phyloP scores from a whole-genome alignment of 345 rosid genomes.

The Linum tenue region DNA sequence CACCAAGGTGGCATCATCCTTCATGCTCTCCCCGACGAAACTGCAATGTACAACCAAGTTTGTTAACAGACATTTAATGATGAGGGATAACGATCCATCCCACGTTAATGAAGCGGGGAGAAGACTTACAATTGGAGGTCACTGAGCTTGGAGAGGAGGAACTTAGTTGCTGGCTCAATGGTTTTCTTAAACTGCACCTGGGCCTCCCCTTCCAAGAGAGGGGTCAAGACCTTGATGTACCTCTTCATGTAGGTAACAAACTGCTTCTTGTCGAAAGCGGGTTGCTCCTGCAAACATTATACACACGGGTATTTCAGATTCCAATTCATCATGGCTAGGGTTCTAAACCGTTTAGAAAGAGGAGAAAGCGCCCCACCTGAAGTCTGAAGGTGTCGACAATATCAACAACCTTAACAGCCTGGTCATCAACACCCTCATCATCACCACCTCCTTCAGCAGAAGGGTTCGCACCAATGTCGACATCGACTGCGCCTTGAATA shows the following conservation, averaged over 20 bases:
- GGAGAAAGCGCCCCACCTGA: constrained; percentile 40
- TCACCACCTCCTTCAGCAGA: constrained; percentile 83
- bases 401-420: constrained; percentile 73
- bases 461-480: constrained; percentile 93
- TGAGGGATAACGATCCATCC: neutral
- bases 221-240: constrained; percentile 61
- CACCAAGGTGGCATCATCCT: constrained; percentile 58
- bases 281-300: constrained; percentile 64
- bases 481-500: constrained; percentile 58
- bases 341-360: neutral
- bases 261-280: constrained; percentile 75
- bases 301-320: neutral
- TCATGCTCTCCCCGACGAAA: constrained; percentile 95
- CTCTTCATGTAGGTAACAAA: constrained; percentile 62
- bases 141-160: constrained; percentile 57
- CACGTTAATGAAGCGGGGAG: too few species aligned
- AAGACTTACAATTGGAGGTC: constrained; percentile 86
- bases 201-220: constrained; percentile 45
- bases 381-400: constrained; percentile 97
- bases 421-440: constrained; percentile 90
- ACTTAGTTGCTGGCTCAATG: constrained; percentile 90
- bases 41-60: constrained; percentile 27
- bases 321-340: neutral
- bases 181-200: constrained; percentile 60
- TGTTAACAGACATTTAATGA: neutral